Evolutionary conservation across 2,329 filamentous ascomycete species (phyloP), one percentile per base, ranked within the genome.

Genomic region (Orbilia quercus): DNA sequence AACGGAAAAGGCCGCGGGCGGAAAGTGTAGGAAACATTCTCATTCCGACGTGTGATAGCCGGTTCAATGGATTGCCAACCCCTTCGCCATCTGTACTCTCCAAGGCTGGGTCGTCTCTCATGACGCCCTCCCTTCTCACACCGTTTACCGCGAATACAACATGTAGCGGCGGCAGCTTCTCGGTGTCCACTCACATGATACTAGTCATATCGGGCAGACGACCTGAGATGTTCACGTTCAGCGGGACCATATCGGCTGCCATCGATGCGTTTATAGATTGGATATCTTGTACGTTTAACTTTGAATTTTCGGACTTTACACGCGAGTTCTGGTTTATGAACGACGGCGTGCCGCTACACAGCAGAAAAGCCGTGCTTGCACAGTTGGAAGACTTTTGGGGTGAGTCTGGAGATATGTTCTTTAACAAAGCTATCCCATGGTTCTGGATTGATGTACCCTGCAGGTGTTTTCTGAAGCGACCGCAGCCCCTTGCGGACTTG

Each of bases 371-470:
- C 16, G 59, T 65, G 9, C 67, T 65, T 34, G 36, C 44, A 7
- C 67, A 72, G 47, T 51, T 72, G 59, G 50, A 59, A 34, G 59
- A 51, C 31, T 72, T 72, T 38, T 72, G 59, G 59, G 67, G 40
- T 25, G 66, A 65, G 59, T 63, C 66, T 47, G 67, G 59, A 14
- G 59, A 65, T 40, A 65, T 48, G 45, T 72, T 72, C 31, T 72
- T 72, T 25, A 72, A 59, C 40, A 72, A 60, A 40, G 59, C 62
- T 6, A 65, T 72, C 22, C 67, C 67, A 38, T 72, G 67, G 67
- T 65, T 72, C 47, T 72, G 67, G 67, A 72, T 72, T 47, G 67
- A 72, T 57, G 55, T 65, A 31, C 67, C 67, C 22, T 72, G 67
- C 28, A 34, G 58, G 50, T 72, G 59, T 51, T 57, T 72, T 25